Evolutionary conservation across 2,329 filamentous ascomycete species (phyloP), one percentile per base, ranked within the genome.

Genomic region (Septoria linicola): DNA sequence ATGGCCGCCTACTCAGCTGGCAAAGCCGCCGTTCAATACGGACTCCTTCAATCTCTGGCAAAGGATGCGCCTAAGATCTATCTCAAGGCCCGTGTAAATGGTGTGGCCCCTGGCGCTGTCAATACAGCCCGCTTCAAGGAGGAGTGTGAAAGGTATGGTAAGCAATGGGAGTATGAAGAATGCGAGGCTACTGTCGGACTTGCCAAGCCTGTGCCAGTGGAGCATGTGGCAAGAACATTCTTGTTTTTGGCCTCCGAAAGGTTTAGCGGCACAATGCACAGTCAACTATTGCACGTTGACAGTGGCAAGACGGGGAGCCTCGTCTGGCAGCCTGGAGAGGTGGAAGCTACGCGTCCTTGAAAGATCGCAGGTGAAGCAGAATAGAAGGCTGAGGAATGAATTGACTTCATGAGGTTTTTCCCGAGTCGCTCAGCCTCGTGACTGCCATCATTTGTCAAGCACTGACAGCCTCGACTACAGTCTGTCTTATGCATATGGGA

Each of bases 221-320:
- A 69, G 27, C 66, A 69, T 42, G 73, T 77, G 25, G 74, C 75
- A 20, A 72, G 71, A 61, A 69, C 65, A 2, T 72, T 75, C 49
- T 42, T 77, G 10, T 73, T 73, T 32, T 61, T 77, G n/a, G 72
- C 74, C 4, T 77, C 73, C 60, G 70, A 76, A 55, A 69, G 67
- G 41, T 76, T 70, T 61, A 72, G 71, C 58, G 71, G 70, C 14
- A 70, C 69, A 59, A 66, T 75, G 20, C 72, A 72, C 51, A 75
- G 74, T 1, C 73, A 77, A 53, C 54, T 73, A 3, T 52, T 77
- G 35, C 71, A 70, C 39, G 72, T 78, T 17, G 73, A 77, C 62
- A 70, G 65, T 14, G 75, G 75, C 4, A 77, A 76, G 64, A 69
- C 68, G 49, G 74, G 59, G 7, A 59, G 32, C 25, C 17, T 64